A percentile compares a stretch with the other conserved stretches of the same genome.
Evolutionary conservation across 2,329 filamentous ascomycete species (phyloP).

Genomic region (Venturia oleaginea): DNA sequence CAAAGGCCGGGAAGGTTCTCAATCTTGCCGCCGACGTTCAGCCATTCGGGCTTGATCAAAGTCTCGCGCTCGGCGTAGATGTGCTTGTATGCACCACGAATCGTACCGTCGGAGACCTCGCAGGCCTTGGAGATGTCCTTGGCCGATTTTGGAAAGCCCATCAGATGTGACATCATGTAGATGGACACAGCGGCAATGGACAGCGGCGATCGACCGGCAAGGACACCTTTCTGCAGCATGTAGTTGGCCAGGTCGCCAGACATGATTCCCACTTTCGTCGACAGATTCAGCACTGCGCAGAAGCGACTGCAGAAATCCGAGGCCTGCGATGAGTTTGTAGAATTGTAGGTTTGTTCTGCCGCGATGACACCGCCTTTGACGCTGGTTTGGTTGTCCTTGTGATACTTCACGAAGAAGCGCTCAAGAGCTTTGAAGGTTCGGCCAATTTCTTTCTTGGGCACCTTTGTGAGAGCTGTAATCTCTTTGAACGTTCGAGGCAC

Average conservation of each 20-base stretch:
- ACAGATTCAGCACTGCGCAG: conserved; percentile 44
- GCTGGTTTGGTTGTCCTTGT: conserved; percentile 27
- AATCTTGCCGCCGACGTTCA: conserved; percentile 62
- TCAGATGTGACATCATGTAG: conserved; percentile 85
- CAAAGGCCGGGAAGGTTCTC: conserved; percentile 9
- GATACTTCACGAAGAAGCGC: conserved; percentile 66
- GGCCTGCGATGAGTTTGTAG: conserved; percentile 68
- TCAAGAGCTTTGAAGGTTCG: conserved; percentile 90
- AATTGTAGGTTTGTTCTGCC: conserved; percentile 54
- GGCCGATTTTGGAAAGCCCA: conserved; percentile 68
- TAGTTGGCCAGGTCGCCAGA: conserved; percentile 69
- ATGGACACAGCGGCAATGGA: conserved; percentile 94
- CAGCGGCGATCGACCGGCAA: conserved; percentile 86
- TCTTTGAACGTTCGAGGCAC: conserved; percentile 88
- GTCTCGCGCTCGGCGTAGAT: conserved; percentile 66
- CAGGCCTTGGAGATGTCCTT: conserved; percentile 79
- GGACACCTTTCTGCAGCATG: conserved; percentile 66
- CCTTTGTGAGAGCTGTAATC: conserved; percentile 85
- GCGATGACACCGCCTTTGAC: conserved; percentile 33
- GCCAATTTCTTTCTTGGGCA: conserved; percentile 95
- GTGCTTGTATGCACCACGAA: conserved; percentile 89
- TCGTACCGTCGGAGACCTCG: conserved; percentile 91
- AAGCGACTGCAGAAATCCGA: conserved; percentile 82
- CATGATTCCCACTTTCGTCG: conserved; percentile 68
- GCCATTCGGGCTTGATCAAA: conserved; percentile 67